Evolutionary conservation across 305 asterid genomes (phyloP), one percentile per base, ranked within the genome.

Genomic region (Solanum aculeatissimum): DNA sequence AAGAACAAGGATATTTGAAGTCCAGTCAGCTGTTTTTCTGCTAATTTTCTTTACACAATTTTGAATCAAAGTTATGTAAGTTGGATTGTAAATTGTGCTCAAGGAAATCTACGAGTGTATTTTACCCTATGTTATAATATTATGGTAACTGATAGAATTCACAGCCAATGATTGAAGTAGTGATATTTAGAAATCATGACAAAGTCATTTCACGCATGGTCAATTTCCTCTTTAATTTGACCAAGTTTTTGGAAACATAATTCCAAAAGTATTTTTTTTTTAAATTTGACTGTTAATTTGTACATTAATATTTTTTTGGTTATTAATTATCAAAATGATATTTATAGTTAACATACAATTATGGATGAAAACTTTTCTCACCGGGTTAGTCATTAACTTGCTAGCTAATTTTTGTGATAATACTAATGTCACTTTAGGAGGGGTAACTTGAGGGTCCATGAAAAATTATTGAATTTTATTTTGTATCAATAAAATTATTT

Each of bases 1-100:
- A 89, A 88, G 66, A 88, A 81, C 66, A 85, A 87, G 84, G 88
- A 85, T 65, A 84, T 43, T 85, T 89, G 86, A 89, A 27, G 60
- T 74, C 7, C 4, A 45, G 10, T 21, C 40, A 69, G 2, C 9
- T 3, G 16, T 0, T 66, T 16, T 14, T 68, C 15, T 21, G 2
- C 35, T 15, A 43, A 6, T 72, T 23, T 21, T 69, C 12, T 70
- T 2, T 0, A 45, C 40, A 15, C 43, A 43, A 45, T 72, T 43
- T 21, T 72, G 80, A 6, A 45, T 43, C 23, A 0, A 72, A 7
- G 4, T 45, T 72, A 21, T 43, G 21, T 7, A 12, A 13, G 21
- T 21, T 43, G 38, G 57, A 25, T 43, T 45, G 80, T 72, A 72
- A 43, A 23, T 43, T 72, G 3, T 21, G 21, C 14, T 43, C 21